A percentile compares a stretch with the other conserved stretches of the same genome.
phyloP scores from a whole-genome alignment of 345 rosid species.

The Brassica juncea region DNA sequence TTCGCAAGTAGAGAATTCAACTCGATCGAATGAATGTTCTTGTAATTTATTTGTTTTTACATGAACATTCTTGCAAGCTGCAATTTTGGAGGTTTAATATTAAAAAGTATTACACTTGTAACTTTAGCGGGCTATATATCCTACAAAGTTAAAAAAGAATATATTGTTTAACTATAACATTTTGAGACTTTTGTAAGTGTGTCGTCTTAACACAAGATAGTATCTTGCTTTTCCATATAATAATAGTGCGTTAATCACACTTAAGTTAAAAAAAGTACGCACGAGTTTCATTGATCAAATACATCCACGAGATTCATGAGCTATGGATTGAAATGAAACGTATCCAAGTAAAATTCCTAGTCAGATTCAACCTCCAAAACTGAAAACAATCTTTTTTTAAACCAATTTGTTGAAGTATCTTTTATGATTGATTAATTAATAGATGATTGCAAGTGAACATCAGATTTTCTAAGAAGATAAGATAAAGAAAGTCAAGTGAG shows the following conservation, averaged over 20 bases:
- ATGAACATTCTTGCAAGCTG: neutral
- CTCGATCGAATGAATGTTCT: constrained; percentile 6
- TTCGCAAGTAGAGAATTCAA: constrained; percentile 2
- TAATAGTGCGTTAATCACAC: neutral
- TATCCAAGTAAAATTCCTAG: constrained; percentile 32
- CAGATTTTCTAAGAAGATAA: neutral
- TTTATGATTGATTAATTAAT: neutral
- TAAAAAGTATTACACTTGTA: neutral
- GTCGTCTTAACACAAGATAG: constrained; percentile 36
- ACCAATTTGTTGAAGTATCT: neutral
- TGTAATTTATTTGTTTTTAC: neutral
- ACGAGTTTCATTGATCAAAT: constrained; percentile 27
- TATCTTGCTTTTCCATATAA: constrained; percentile 29
- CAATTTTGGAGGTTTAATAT: neutral
- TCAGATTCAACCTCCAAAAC: constrained; percentile 35
- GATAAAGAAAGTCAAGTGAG: neutral
- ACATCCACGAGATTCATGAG: constrained; percentile 37
- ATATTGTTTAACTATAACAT: neutral
- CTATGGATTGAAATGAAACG: constrained; percentile 38
- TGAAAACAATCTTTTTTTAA: neutral
- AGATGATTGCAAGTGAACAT: neutral
- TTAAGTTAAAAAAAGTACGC: constrained; percentile 21
- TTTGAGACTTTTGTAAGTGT: constrained; percentile 11
- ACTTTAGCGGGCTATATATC: constrained; percentile 21
- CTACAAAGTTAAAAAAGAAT: neutral